These are phyloP conservation scores for Solanum aculeatissimum DNA, from an alignment of 305 asterid species.

Conservation along the genomic window DNA sequence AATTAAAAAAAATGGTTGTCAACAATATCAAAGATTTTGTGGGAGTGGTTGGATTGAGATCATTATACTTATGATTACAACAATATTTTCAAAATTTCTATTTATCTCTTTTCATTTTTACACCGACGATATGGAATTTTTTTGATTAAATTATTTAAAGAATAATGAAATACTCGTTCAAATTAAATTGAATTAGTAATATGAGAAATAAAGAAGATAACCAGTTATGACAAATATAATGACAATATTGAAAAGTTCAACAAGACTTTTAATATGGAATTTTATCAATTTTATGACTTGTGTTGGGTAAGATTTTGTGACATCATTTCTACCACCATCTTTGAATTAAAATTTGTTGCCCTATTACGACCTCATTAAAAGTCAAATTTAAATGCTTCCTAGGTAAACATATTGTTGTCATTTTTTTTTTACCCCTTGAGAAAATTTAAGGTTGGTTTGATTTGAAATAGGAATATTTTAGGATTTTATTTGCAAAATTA, in stretches of 20 bases:
- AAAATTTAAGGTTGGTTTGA: background rate
- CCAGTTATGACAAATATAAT: background rate
- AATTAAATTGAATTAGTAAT: background rate
- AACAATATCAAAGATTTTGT: background rate
- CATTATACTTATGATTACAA: background rate
- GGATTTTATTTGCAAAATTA: background rate
- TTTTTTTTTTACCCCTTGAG: background rate
- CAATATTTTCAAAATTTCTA: background rate
- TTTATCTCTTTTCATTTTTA: background rate
- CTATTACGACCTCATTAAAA: background rate
- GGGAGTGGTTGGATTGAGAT: background rate
- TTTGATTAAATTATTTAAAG: background rate
- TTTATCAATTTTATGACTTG: background rate
- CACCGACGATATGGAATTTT: background rate
- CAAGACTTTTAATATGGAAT: background rate
- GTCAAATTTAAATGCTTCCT: background rate
- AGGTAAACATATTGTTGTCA: background rate
- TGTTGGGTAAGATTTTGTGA: background rate
- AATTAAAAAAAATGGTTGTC: background rate
- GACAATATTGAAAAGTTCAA: background rate
- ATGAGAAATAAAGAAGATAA: background rate
- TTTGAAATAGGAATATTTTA: background rate
- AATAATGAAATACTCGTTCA: background rate
- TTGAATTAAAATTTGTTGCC: background rate
- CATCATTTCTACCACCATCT: background rate